Base-by-base conservation (phyloP, 345 rosid genomes). In the Murraya koenigii region DNA sequence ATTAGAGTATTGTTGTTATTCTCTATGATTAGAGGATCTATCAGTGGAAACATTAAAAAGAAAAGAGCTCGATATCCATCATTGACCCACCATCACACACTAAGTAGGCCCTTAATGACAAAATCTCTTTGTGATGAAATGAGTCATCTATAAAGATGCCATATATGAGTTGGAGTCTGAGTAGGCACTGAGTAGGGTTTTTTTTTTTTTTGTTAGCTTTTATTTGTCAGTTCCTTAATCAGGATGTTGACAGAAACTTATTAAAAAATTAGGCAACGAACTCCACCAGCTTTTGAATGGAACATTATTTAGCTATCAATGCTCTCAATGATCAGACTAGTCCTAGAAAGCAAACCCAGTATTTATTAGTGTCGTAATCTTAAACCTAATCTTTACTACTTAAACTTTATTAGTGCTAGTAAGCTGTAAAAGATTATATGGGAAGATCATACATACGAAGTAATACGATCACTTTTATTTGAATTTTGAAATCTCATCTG, bases 221-320 rank as follows among this genome's bases (percentile, higher is more conserved):
- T 11, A 13, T 44, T 62, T 72, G 70, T 54, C 54, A 55, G 65
- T 78, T 82, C 26, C 81, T 65, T 36, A 33, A 61, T 79, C 78
- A 59, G 62, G 82, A 78, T 82, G 78, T 32, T 67, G 86, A 69
- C 83, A 61, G 13, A 49, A 77, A 80, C 56, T 75, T 62, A 77
- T 82, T 81, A 71, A 81, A 81, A 59, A 60, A 71, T 66, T 30
- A 64, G 68, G 81, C 76, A 75, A 81, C 85, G 69, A 78, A 78
- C 80, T 78, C 86, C 86, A 89, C 86, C 86, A 76, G 81, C 89
- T 78, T 84, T 38, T 86, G 83, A 84, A 72, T 47, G 87, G 84
- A 87, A 70, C 75, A 84, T 74, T 47, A 76, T 66, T 77, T 26
- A 22, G 71, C 23, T 64, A 33, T 64, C 47, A 41, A 17, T 41